Evolutionary conservation across 1,139 yeast species (phyloP).

Genomic region (Scheffersomyces stambukii): DNA sequence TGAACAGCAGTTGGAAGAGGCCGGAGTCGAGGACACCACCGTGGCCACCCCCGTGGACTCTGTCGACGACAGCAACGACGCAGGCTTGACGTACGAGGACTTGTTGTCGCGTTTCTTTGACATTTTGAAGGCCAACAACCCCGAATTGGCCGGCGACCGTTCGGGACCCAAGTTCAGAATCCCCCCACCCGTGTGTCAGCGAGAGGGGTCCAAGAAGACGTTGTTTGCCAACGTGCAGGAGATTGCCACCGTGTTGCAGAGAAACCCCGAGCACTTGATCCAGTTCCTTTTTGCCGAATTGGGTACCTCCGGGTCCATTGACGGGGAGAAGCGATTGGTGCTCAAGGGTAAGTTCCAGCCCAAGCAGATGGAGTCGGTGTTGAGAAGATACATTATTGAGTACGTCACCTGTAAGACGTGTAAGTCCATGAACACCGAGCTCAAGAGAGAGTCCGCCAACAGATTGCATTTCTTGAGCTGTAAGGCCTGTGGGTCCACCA

Average conservation of each 20-base stretch:
- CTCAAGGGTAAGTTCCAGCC: slow-evolving; percentile 98
- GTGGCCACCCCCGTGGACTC: slow-evolving; percentile 18
- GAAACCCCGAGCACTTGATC: slow-evolving; percentile 95
- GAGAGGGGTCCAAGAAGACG: slow-evolving; percentile 97
- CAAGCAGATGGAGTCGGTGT: slow-evolving; percentile 92
- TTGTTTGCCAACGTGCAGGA: slow-evolving; percentile 94
- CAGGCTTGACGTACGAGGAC: slow-evolving; percentile 62
- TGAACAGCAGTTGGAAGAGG: slow-evolving; percentile 85
- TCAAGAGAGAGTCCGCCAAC: slow-evolving; percentile 92
- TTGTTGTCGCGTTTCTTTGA: slow-evolving; percentile 80
- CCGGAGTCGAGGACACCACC: slow-evolving; percentile 67
- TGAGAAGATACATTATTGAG: slow-evolving; percentile 94
- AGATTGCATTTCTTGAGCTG: slow-evolving; percentile 97
- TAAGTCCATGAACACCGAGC: slow-evolving; percentile 93
- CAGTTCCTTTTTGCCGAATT: slow-evolving; percentile 96
- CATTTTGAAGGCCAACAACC: slow-evolving; percentile 87
- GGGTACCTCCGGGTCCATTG: slow-evolving; percentile 99
- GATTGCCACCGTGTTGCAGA: slow-evolving; percentile 88
- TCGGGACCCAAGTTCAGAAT: slow-evolving; percentile 90
- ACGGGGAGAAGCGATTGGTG: slow-evolving; percentile 93
- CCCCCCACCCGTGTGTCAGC: slow-evolving; percentile 95
- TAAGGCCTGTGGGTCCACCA: slow-evolving; percentile 95
- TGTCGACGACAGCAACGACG: slow-evolving; percentile 10
- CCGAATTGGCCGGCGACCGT: slow-evolving; percentile 96
- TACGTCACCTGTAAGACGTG: slow-evolving; percentile 98